A percentile compares a stretch with the other conserved stretches of the same genome.
These are phyloP conservation scores for Leccinum subgranulosum DNA, from an alignment of 768 basidiomycete genomes.

Conservation along the genomic window DNA sequence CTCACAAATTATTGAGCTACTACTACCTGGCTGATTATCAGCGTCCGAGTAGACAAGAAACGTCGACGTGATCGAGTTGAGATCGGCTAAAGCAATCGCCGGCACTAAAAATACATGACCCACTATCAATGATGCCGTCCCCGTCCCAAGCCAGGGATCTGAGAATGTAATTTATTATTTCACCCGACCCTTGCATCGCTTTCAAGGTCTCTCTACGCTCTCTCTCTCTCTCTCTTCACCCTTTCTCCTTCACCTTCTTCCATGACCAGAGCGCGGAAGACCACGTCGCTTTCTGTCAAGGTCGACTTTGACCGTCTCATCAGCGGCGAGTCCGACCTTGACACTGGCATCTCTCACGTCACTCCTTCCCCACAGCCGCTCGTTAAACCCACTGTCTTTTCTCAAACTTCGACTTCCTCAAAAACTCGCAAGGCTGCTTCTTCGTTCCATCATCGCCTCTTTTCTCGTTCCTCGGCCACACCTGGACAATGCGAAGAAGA, in stretches of 20 bases:
- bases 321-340: conserved; percentile 29
- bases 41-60: too few species aligned
- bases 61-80: too few species aligned
- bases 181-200: conserved; percentile 20
- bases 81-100: too few species aligned
- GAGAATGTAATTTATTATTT: neutral
- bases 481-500: conserved; percentile 3
- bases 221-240: neutral
- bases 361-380: conserved; percentile 15
- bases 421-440: conserved; percentile 15
- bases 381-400: conserved; percentile 23
- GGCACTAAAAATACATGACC: neutral
- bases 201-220: neutral
- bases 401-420: conserved; percentile 4
- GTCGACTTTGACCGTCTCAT: conserved; percentile 33
- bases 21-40: too few species aligned
- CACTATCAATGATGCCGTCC: too few species aligned
- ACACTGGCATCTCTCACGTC: conserved; percentile 9
- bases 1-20: too few species aligned
- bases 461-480: conserved; percentile 24
- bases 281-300: conserved; percentile 25
- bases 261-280: conserved; percentile 28
- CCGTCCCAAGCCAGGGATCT: too few species aligned
- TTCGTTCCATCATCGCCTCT: conserved; percentile 30
- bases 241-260: neutral